Conservation (phyloP, 2,329 filamentous ascomycete genomes). For the Rhynchosporium agropyri region DNA sequence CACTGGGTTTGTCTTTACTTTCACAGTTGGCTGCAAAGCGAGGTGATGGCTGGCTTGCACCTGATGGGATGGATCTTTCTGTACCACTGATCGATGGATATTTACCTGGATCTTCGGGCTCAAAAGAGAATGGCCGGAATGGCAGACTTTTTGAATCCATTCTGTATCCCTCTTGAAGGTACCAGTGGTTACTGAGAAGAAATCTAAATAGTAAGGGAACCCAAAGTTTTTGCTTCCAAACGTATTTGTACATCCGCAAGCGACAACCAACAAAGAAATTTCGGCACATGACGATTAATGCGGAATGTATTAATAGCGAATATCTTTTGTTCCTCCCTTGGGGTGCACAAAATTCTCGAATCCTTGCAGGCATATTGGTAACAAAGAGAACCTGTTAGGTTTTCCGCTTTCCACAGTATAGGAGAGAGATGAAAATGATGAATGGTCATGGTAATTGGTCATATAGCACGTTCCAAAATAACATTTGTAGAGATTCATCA, state of each 20-base stretch:
- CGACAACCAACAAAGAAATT: slow-evolving; percentile 3
- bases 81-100: not conserved
- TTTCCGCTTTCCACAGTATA: no score
- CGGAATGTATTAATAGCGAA: not conserved
- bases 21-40: slow-evolving; percentile 9
- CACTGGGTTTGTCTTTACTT: not conserved
- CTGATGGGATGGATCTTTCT: not conserved
- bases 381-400: not conserved
- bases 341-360: no score
- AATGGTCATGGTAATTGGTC: no score
- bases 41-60: slow-evolving; percentile 3
- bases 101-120: not conserved
- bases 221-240: not conserved
- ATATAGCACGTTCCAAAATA: not conserved
- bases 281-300: not conserved
- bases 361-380: not conserved
- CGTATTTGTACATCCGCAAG: not conserved
- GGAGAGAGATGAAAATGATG: no score
- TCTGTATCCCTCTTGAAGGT: not conserved
- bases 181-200: not conserved
- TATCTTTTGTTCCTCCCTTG: not conserved
- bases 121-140: not conserved
- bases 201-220: not conserved
- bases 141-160: not conserved
- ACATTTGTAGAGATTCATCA: not conserved